Evolutionary conservation across 352 stramenopile species (phyloP).

Genomic region (Aphanomyces euteiches): DNA sequence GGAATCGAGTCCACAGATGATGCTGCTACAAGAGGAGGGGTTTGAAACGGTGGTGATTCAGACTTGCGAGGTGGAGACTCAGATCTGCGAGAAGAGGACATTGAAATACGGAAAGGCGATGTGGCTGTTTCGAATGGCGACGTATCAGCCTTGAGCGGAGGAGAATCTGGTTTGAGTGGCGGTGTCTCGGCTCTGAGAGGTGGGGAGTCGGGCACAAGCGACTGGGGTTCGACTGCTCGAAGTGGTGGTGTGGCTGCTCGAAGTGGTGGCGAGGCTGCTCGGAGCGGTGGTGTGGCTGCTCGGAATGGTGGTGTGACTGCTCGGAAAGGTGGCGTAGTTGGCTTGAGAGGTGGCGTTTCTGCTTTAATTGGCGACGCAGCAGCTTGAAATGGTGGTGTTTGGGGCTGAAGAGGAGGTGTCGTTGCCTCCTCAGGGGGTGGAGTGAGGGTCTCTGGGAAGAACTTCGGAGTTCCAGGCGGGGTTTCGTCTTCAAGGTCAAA

Average conservation of each 20-base stretch:
- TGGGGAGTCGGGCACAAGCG: background rate
- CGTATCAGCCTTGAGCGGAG: too few relatives aligned
- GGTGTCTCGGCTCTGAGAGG: too few relatives aligned
- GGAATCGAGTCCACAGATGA: too few relatives aligned
- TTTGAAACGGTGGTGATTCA: too few relatives aligned
- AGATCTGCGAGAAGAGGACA: too few relatives aligned
- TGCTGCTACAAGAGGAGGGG: too few relatives aligned
- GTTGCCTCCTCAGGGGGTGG: background rate
- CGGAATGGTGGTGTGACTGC: background rate
- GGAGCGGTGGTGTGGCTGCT: background rate
- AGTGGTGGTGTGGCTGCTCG: background rate
- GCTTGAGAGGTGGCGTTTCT: background rate
- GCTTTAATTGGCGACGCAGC: background rate
- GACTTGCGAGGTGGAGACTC: too few relatives aligned
- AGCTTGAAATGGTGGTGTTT: background rate
- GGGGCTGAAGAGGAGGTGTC: background rate
- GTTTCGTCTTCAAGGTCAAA: slow-evolving; percentile 21
- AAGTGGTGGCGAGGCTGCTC: background rate
- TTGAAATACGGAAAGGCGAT: too few relatives aligned
- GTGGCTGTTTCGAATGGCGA: too few relatives aligned
- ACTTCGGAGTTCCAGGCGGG: slow-evolving; percentile 8
- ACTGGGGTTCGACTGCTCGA: background rate
- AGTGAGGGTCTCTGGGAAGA: slow-evolving; percentile 26
- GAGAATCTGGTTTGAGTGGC: too few relatives aligned
- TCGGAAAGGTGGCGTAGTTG: background rate